Evolutionary conservation across 441 rosid genomes (phyloP).

Genomic region (Adansonia gregorii): DNA sequence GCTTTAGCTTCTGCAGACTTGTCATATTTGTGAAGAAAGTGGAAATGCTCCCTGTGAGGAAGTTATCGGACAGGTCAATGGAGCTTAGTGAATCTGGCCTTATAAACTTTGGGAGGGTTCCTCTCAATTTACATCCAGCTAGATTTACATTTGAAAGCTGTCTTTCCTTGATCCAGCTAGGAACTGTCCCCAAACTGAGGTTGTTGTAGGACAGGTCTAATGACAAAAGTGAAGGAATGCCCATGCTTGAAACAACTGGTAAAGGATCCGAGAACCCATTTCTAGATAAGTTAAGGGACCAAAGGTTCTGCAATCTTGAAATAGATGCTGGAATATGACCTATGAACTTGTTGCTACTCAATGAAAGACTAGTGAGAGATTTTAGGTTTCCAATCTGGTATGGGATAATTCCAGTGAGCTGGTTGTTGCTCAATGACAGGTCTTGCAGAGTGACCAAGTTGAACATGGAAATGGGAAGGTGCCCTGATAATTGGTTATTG

Average conservation of each 20-base stretch:
- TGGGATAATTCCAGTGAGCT: constrained; percentile 65
- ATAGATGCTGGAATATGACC: constrained; percentile 75
- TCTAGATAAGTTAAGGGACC: constrained; percentile 87
- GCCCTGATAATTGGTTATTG: constrained; percentile 65
- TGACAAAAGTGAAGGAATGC: too few relatives aligned
- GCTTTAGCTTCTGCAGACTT: too few relatives aligned
- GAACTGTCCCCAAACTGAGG: too few relatives aligned
- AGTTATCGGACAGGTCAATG: too few relatives aligned
- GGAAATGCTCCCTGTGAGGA: too few relatives aligned
- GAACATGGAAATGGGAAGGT: constrained; percentile 63
- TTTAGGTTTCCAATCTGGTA: constrained; percentile 58
- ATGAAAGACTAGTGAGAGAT: constrained; percentile 70
- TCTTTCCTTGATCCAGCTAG: too few relatives aligned
- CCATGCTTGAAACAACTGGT: constrained; percentile 52
- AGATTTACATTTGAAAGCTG: too few relatives aligned
- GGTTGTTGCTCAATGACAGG: constrained; percentile 71
- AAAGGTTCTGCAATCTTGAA: constrained; percentile 66
- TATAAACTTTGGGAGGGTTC: too few relatives aligned
- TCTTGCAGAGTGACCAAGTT: constrained; percentile 52
- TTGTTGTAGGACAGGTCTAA: too few relatives aligned
- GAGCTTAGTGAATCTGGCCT: too few relatives aligned
- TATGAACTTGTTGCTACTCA: constrained; percentile 59
- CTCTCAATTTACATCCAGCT: too few relatives aligned
- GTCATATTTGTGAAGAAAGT: too few relatives aligned
- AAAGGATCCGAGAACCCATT: constrained; percentile 70